These are phyloP conservation scores for Akanthomyces dipterigenus DNA, from an alignment of 2,329 filamentous ascomycete genomes.

Conservation along the genomic window DNA sequence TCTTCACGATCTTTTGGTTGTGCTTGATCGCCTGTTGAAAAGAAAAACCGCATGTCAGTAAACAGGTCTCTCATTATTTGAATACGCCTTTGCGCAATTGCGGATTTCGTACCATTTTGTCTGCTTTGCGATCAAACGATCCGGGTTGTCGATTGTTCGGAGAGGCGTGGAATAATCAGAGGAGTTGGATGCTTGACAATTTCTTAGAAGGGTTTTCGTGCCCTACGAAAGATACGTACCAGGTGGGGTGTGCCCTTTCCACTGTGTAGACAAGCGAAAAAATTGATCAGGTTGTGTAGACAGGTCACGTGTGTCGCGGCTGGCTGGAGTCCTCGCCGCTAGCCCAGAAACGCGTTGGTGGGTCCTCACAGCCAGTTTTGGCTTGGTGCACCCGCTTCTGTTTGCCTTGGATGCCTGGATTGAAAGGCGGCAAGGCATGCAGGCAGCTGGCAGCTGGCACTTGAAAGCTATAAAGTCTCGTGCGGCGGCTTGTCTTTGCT, in stretches of 20 bases:
- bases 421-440: constrained; percentile 19
- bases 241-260: constrained; percentile 22
- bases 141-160: constrained; percentile 35
- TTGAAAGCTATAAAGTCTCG: constrained; percentile 28
- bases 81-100: not conserved
- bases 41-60: constrained; percentile 28
- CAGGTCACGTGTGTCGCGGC: constrained; percentile 19
- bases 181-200: constrained; percentile 33
- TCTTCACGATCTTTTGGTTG: constrained; percentile 97
- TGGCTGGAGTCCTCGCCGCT: not conserved
- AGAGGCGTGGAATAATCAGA: constrained; percentile 32
- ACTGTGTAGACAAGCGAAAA: constrained; percentile 13
- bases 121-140: constrained; percentile 45
- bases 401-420: constrained; percentile 12
- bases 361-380: not conserved
- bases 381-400: constrained; percentile 13
- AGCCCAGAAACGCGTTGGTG: not conserved
- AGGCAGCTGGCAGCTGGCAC: not conserved
- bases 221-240: constrained; percentile 31
- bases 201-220: constrained; percentile 36
- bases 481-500: constrained; percentile 11
- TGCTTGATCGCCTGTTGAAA: constrained; percentile 85
- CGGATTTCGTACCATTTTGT: constrained; percentile 19
- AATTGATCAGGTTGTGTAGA: constrained; percentile 11
- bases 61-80: constrained; percentile 17